phyloP scores from a whole-genome alignment of 2,329 filamentous ascomycete species.

The Mycogone perniciosa region DNA sequence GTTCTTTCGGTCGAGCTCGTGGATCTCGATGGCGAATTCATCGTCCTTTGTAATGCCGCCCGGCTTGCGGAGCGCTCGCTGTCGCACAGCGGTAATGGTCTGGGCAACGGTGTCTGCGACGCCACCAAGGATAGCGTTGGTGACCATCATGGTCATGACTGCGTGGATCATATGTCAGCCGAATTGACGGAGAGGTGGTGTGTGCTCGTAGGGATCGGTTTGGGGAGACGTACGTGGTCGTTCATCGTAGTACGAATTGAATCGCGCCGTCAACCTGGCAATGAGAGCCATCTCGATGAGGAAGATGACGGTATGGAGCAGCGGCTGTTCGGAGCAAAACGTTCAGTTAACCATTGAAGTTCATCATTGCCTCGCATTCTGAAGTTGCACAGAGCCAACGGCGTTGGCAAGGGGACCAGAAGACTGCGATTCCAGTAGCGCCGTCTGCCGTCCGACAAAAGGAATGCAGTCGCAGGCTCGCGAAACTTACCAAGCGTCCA shows the following conservation, averaged over 20 bases:
- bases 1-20: slow-evolving; percentile 78
- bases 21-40: slow-evolving; percentile 76
- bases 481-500: slow-evolving; percentile 61
- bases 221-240: slow-evolving; percentile 59
- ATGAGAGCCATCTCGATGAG: slow-evolving; percentile 84
- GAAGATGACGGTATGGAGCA: slow-evolving; percentile 79
- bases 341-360: slow-evolving; percentile 17
- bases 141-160: slow-evolving; percentile 98
- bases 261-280: slow-evolving; percentile 74
- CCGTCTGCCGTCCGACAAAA: slow-evolving; percentile 10
- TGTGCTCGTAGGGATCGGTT: neutral
- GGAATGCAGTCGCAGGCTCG: neutral
- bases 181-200: neutral
- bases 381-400: no score
- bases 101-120: slow-evolving; percentile 96
- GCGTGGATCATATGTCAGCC: slow-evolving; percentile 10
- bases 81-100: slow-evolving; percentile 75
- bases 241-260: slow-evolving; percentile 90
- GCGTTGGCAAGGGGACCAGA: no score
- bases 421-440: slow-evolving; percentile 3
- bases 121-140: slow-evolving; percentile 90
- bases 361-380: neutral
- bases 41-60: slow-evolving; percentile 58
- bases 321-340: slow-evolving; percentile 53
- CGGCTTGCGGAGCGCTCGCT: slow-evolving; percentile 58